Evolutionary conservation across 352 stramenopile genomes (phyloP).

Genomic region (Blastocystis sp.): DNA sequence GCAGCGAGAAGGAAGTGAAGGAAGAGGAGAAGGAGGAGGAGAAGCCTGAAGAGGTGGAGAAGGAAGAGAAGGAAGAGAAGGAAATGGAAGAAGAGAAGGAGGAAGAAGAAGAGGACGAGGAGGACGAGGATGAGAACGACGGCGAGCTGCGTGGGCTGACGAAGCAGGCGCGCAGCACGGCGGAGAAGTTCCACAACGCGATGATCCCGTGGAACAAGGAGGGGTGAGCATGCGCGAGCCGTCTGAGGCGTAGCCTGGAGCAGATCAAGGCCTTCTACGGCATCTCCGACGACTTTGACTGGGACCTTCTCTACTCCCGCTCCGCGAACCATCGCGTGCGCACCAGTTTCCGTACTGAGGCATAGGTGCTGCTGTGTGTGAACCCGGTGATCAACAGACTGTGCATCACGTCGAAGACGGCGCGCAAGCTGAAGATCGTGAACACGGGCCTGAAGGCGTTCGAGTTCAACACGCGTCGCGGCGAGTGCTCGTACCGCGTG

Average conservation of each 20-base stretch:
- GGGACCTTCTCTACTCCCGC: conserved; percentile 80
- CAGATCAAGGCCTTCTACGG: conserved; percentile 77
- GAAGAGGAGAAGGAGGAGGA: conserved; percentile 27
- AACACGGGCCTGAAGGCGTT: conserved; percentile 87
- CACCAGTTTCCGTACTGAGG: conserved; percentile 82
- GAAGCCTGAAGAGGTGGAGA: not conserved
- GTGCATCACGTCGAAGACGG: conserved; percentile 24
- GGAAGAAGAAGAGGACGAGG: not conserved
- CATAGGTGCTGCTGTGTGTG: conserved; percentile 78
- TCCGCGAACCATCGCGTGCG: conserved; percentile 80
- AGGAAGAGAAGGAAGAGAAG: conserved; percentile 3
- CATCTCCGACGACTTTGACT: conserved; percentile 77
- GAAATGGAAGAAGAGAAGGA: conserved; percentile 5
- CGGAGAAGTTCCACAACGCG: conserved; percentile 37
- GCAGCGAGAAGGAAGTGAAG: not conserved
- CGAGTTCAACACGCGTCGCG: conserved; percentile 79
- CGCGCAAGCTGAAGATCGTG: conserved; percentile 76
- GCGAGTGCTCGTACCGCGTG: conserved; percentile 81
- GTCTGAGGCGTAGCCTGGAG: conserved; percentile 9
- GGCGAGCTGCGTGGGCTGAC: conserved; percentile 8
- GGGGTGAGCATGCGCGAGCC: not conserved
- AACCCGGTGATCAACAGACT: conserved; percentile 31
- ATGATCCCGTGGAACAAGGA: conserved; percentile 46
- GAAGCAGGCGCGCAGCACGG: not conserved
- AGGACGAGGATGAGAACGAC: not conserved